phyloP scores from a whole-genome alignment of 371 early-diverging fungal species.

The Phascolomyces articulosus region DNA sequence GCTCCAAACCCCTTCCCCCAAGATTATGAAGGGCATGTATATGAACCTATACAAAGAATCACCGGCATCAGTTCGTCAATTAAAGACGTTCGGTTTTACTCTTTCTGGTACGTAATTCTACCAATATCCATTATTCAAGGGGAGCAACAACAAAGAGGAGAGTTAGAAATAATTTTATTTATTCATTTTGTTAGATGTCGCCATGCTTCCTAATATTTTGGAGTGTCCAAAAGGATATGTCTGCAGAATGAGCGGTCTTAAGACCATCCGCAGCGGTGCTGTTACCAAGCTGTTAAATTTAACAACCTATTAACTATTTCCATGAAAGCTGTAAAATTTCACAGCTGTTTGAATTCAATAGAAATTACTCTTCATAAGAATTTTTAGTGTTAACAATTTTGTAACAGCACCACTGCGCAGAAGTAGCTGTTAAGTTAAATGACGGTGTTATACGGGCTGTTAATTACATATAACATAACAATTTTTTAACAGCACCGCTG shows the following conservation, averaged over 20 bases:
- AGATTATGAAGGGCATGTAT: not conserved
- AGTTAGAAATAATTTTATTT: not conserved
- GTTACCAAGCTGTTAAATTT: too few species aligned
- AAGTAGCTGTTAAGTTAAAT: too few species aligned
- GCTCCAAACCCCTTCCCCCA: not conserved
- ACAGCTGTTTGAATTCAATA: too few species aligned
- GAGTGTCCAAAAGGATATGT: not conserved
- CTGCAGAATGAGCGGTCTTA: not conserved
- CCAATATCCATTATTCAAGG: not conserved
- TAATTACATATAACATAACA: too few species aligned
- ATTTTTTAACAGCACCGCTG: too few species aligned
- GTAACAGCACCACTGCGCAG: too few species aligned
- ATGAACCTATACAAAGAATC: not conserved
- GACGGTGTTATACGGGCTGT: too few species aligned
- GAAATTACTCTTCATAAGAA: too few species aligned
- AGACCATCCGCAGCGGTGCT: too few species aligned
- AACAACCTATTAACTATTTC: too few species aligned
- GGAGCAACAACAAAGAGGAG: not conserved
- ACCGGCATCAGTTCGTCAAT: not conserved
- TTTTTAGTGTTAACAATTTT: too few species aligned
- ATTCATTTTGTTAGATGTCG: not conserved
- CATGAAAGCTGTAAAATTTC: too few species aligned
- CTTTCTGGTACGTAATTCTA: not conserved
- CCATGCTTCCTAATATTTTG: not conserved
- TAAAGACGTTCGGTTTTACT: not conserved